phyloP scores from a whole-genome alignment of 805 yeast genomes.

The Pichia rugopelliculosa region DNA sequence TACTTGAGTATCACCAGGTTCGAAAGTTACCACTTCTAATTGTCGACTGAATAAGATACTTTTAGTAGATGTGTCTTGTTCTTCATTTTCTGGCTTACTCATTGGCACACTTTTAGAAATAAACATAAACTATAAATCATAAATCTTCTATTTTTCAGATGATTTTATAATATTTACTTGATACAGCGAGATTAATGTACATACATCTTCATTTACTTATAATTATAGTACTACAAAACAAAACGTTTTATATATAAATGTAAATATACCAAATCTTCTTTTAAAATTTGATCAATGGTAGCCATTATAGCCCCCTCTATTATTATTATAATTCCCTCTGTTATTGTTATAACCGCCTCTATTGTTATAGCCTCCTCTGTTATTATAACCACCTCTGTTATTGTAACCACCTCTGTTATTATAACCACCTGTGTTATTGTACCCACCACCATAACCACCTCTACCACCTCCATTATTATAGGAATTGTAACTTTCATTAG shows the following conservation, averaged over 20 bases:
- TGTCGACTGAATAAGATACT: neutral
- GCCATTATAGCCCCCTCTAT: constrained; percentile 1
- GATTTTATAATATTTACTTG: too few relatives aligned
- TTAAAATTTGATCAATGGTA: neutral
- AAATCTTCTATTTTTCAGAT: neutral
- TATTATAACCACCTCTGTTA: neutral
- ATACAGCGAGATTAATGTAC: too few relatives aligned
- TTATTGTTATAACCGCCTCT: constrained; percentile 4
- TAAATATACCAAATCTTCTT: neutral
- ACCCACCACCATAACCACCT: constrained; percentile 7
- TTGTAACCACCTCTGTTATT: constrained; percentile 3
- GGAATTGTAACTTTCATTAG: constrained; percentile 11
- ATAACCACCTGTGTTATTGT: constrained; percentile 7
- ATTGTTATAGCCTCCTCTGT: constrained; percentile 4
- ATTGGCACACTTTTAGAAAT: neutral
- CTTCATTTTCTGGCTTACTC: neutral
- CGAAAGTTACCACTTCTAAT: neutral
- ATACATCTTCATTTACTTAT: too few relatives aligned
- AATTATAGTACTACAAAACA: too few relatives aligned
- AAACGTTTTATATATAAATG: neutral
- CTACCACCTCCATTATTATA: constrained; percentile 6
- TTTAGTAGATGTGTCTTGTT: neutral
- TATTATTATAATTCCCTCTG: neutral
- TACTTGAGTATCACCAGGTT: neutral
- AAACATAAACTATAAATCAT: neutral